phyloP scores from a whole-genome alignment of 1,284 basidiomycete genomes.

The Austroboletus novae-zelandiae region DNA sequence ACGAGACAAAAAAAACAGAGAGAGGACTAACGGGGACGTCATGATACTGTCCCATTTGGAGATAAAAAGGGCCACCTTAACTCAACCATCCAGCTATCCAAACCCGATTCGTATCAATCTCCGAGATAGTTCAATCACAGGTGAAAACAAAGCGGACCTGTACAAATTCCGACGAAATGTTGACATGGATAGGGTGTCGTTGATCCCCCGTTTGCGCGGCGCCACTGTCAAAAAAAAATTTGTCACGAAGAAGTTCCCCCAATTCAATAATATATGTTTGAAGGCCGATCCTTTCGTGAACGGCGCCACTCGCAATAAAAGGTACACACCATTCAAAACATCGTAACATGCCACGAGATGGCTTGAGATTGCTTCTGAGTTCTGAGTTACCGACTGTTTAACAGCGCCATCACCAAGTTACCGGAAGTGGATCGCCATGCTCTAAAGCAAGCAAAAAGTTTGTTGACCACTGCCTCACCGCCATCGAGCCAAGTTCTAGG shows the following conservation, averaged over 20 bases:
- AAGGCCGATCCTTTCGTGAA: constrained; percentile 22
- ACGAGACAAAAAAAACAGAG: not conserved
- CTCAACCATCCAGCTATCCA: constrained; percentile 17
- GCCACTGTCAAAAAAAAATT: constrained; percentile 26
- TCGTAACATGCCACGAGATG: constrained; percentile 17
- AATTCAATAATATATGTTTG: constrained; percentile 9
- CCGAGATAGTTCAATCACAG: constrained; percentile 22
- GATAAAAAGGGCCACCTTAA: constrained; percentile 19
- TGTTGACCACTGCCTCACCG: constrained; percentile 2
- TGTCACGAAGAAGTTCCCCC: constrained; percentile 4
- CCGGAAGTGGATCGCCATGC: constrained; percentile 20
- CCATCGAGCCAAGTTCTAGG: constrained; percentile 1
- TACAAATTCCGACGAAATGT: constrained; percentile 20
- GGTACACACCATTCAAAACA: constrained; percentile 9
- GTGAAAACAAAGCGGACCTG: constrained; percentile 17
- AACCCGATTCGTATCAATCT: constrained; percentile 26
- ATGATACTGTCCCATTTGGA: constrained; percentile 21
- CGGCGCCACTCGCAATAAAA: constrained; percentile 12
- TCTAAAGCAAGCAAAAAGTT: constrained; percentile 2
- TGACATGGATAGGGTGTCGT: constrained; percentile 13
- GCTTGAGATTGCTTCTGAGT: not conserved
- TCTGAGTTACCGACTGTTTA: not conserved
- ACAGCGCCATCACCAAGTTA: constrained; percentile 23
- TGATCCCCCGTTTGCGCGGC: constrained; percentile 17
- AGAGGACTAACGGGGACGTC: constrained; percentile 11